Percentiles rank a stretch among this genome's conserved stretches.
These are phyloP conservation scores for Selaginella tamariscina DNA, from an alignment of 75 land plant species.

Conservation along the genomic window DNA sequence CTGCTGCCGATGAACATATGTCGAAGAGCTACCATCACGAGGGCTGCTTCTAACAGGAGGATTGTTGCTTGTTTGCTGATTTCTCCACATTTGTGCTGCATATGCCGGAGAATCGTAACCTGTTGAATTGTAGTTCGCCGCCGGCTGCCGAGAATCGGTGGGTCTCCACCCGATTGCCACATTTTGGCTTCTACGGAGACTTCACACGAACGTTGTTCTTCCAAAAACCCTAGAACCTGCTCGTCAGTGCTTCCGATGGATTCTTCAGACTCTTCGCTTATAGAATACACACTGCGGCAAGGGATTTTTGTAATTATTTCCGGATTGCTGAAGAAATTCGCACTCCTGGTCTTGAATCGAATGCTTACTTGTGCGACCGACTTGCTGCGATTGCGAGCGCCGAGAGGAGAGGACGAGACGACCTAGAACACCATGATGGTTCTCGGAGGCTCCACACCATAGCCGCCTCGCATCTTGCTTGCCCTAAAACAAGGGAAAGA, in stretches of 20 bases:
- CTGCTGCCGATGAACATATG: too few species aligned
- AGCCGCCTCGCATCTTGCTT: neutral
- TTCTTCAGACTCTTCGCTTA: too few species aligned
- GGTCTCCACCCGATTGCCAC: neutral
- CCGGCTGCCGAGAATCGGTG: neutral
- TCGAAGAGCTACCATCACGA: too few species aligned
- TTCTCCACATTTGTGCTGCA: neutral
- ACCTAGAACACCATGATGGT: neutral
- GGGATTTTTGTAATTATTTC: too few species aligned
- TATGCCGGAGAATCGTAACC: neutral
- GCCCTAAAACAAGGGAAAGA: neutral
- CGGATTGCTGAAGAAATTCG: neutral
- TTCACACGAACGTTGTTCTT: too few species aligned
- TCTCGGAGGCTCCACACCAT: conserved; percentile 3
- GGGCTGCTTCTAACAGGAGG: too few species aligned
- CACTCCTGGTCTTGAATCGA: neutral
- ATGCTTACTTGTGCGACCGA: neutral
- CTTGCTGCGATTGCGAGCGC: neutral
- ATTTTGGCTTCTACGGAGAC: neutral
- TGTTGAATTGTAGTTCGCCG: neutral
- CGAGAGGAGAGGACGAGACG: neutral
- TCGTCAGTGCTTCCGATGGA: too few species aligned
- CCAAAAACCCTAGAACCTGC: too few species aligned
- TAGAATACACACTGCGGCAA: too few species aligned
- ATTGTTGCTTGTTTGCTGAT: too few species aligned